Percentiles rank a stretch among this genome's conserved stretches.
Evolutionary conservation across 192 early-diverging fungal species (phyloP).

Genomic region (Neocallimastix lanati): DNA sequence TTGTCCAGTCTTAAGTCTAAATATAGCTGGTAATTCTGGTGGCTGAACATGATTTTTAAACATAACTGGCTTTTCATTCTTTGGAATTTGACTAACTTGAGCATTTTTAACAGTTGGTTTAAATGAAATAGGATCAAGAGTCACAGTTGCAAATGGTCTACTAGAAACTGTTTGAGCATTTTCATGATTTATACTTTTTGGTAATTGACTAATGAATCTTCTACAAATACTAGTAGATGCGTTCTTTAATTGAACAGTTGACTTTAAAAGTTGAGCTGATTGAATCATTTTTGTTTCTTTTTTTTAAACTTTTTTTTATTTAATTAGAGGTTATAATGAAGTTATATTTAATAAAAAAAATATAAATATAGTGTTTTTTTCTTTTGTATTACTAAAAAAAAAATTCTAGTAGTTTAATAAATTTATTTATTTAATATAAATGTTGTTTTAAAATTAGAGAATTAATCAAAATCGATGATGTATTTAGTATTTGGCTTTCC

Average conservation of each 20-base stretch:
- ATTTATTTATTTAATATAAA: no score
- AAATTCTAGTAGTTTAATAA: no score
- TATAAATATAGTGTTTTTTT: no score
- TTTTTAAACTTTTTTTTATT: not conserved
- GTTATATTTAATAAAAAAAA: not conserved
- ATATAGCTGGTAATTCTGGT: conserved; percentile 29
- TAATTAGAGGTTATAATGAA: not conserved
- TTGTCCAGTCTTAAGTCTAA: conserved; percentile 66
- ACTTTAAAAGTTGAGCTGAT: not conserved
- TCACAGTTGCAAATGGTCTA: not conserved
- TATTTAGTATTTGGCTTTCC: not conserved
- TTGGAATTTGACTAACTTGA: not conserved
- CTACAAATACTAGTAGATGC: not conserved
- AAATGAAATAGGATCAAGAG: not conserved
- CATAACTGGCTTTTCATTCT: not conserved
- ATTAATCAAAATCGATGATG: not conserved
- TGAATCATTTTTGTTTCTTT: not conserved
- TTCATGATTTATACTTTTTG: not conserved
- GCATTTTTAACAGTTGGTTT: not conserved
- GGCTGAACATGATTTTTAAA: conserved; percentile 7
- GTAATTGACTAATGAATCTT: not conserved
- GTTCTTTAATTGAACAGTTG: not conserved
- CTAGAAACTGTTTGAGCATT: not conserved
- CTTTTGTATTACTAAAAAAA: no score
- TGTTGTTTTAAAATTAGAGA: not conserved